These are phyloP conservation scores for barrel medic (Medicago truncatula) DNA, from an alignment of 306 rosid genomes.

Conservation along the genomic window MtrunA17r5.0-ANR NC_053048.1:41058001-41058500, in stretches of 20 bases:
- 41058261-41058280: too few relatives aligned
- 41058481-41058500: not conserved
- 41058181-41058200: constrained; percentile 14
- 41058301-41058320: too few relatives aligned
- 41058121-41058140: not conserved
- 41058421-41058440: too few relatives aligned
- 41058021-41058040: too few relatives aligned
- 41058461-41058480: not conserved
- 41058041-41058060: not conserved
- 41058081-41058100: not conserved
- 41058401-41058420: too few relatives aligned
- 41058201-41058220: constrained; percentile 19
- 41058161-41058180: not conserved
- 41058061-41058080: not conserved
- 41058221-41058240: not conserved
- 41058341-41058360: too few relatives aligned
- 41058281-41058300: too few relatives aligned
- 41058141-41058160: not conserved
- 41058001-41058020: too few relatives aligned
- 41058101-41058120: not conserved
- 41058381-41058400: too few relatives aligned
- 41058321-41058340: too few relatives aligned
- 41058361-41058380: too few relatives aligned
- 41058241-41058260: not conserved
- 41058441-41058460: not conserved